A percentile compares a stretch with the other conserved stretches of the same genome.
Conservation (phyloP, 2,329 filamentous ascomycete genomes). For the Botrytis hyacinthi region DNA sequence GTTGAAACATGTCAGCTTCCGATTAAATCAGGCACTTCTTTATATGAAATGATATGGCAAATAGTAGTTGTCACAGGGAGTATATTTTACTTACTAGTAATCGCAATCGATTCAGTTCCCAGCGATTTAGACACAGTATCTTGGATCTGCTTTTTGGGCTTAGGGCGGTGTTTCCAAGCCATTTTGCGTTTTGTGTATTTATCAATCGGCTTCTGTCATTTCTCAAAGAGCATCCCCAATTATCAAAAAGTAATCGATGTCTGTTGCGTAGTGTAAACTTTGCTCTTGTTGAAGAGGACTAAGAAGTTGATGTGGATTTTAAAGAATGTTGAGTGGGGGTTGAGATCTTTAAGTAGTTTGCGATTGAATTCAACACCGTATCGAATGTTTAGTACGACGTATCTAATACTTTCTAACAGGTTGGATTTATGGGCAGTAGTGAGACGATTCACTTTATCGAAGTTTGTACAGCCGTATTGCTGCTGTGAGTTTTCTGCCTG, state of each 20-base stretch:
- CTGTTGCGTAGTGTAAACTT: too few species aligned
- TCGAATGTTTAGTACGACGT: neutral
- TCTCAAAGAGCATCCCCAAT: neutral
- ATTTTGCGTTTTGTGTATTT: neutral
- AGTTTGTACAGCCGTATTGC: neutral
- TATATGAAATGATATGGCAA: neutral
- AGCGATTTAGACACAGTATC: neutral
- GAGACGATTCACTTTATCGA: neutral
- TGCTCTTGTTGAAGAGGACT: neutral
- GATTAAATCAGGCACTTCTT: neutral
- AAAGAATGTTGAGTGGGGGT: neutral
- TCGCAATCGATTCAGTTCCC: neutral
- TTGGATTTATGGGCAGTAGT: too few species aligned
- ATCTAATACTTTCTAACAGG: neutral
- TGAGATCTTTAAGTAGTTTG: neutral
- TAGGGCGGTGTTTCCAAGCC: neutral
- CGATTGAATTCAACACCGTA: neutral
- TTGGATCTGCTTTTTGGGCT: neutral
- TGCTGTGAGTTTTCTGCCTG: neutral
- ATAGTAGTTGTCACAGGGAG: too few species aligned
- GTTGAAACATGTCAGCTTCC: neutral
- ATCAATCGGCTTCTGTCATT: accelerated
- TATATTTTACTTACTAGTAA: neutral
- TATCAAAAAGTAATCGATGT: accelerated
- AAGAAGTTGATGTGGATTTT: neutral